Percentiles rank a stretch among this genome's conserved stretches.
Evolutionary conservation across 805 yeast species (phyloP).

Genomic region (Zygosaccharomyces rouxii): DNA sequence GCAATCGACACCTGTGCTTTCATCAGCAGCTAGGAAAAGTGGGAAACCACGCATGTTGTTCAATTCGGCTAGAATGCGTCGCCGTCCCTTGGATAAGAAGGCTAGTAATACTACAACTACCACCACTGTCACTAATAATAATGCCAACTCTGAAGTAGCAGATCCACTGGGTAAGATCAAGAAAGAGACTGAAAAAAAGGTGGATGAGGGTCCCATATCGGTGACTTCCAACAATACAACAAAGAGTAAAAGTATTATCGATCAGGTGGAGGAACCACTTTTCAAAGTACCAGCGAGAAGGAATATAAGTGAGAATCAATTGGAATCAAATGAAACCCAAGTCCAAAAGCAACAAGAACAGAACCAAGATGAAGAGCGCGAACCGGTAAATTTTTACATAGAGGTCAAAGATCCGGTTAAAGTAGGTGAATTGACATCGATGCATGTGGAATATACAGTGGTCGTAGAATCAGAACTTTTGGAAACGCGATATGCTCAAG

Average conservation of each 20-base stretch:
- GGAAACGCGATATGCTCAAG: constrained; percentile 45
- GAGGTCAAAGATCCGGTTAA: constrained; percentile 86
- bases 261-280: constrained; percentile 26
- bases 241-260: constrained; percentile 14
- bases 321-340: constrained; percentile 4
- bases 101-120: constrained; percentile 12
- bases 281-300: constrained; percentile 23
- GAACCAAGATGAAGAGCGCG: constrained; percentile 10
- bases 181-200: constrained; percentile 28
- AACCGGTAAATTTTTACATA: constrained; percentile 42
- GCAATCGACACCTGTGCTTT: constrained; percentile 8
- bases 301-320: constrained; percentile 3
- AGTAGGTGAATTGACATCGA: constrained; percentile 83
- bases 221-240: constrained; percentile 1
- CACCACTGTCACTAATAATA: constrained; percentile 17
- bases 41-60: constrained; percentile 42
- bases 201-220: constrained; percentile 24
- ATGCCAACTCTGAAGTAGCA: constrained; percentile 8
- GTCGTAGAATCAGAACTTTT: constrained; percentile 48
- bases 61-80: constrained; percentile 46
- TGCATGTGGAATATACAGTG: constrained; percentile 85
- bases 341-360: constrained; percentile 5
- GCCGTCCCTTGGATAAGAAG: constrained; percentile 24
- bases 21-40: constrained; percentile 39
- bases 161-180: constrained; percentile 35